Evolutionary conservation across 2,329 filamentous ascomycete species (phyloP), one percentile per base, ranked within the genome.

Genomic region (Fusarium sp.): DNA sequence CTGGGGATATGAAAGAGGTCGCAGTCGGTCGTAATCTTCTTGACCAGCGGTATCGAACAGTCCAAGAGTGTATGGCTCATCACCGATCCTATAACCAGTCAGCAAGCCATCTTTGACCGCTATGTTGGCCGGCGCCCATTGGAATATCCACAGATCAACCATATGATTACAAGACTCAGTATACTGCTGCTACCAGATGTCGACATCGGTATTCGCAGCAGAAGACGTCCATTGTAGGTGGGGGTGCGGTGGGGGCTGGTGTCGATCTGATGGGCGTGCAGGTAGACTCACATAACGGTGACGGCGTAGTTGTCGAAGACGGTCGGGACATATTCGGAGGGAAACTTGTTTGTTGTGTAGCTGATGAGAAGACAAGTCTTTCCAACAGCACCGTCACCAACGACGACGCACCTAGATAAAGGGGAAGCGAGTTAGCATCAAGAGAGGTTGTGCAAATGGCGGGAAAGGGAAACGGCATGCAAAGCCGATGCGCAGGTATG

Each of bases 231-330:
- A 65, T 61, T 63, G 52, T 28, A 55, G 44, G 57, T 63, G 65
- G 59, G 48, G 63, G 55, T 50, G 54, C 43, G 41, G 38, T 59
- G 57, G 54, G 63, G 61, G 66, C 41, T 67, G 57, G 53, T 23
- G 58, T 61, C 66, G 64, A 58, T 64, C 61, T 53, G 50, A 63
- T 49, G 49, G 49, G 57, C 39, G 55, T 63, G 54, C 63, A 66
- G 57, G 68, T 75, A 65, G 58, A 91, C 94, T 91, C 88, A 98
- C 96, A 99, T 99, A 74, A 99, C 96, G 73, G 96, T 99, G 80
- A 99, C 96, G 61, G 96, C 96, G 88, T 99, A 99, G 84, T 99
- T 99, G 83, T 99, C 96, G 82, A 99, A 99, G 70, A 99, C 96
- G 29, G 96, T 99, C 53, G 96, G 96, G 62, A 99, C 96, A 82